Conservation (phyloP, 306 rosid genomes). For the Vicia villosa region DNA sequence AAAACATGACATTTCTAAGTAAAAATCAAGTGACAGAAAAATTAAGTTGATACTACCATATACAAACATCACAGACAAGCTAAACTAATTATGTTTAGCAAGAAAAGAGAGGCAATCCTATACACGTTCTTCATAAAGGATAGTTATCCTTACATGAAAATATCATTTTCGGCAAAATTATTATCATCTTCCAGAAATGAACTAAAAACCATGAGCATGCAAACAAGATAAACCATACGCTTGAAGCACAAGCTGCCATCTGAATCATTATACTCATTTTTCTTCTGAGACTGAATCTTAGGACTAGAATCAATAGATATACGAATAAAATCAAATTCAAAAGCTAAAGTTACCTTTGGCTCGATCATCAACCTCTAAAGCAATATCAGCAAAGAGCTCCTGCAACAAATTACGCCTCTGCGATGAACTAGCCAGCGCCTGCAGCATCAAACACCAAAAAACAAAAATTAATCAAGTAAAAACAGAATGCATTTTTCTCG, state of each 20-base stretch:
- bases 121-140: too few relatives aligned
- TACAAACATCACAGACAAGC: constrained; percentile 1
- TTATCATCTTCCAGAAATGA: too few relatives aligned
- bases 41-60: not conserved
- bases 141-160: too few relatives aligned
- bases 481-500: constrained; percentile 16
- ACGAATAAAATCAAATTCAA: too few relatives aligned
- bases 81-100: constrained; percentile 17
- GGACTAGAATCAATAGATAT: too few relatives aligned
- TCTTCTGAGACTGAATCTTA: too few relatives aligned
- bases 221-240: too few relatives aligned
- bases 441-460: constrained; percentile 33
- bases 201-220: too few relatives aligned
- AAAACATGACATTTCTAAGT: not conserved
- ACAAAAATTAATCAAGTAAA: not conserved
- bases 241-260: too few relatives aligned
- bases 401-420: constrained; percentile 92
- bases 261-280: too few relatives aligned
- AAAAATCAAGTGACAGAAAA: not conserved
- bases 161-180: too few relatives aligned
- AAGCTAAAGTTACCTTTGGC: constrained; percentile 64
- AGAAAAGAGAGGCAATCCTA: constrained; percentile 5
- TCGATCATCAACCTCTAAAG: constrained; percentile 88
- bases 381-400: constrained; percentile 91
- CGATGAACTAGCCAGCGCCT: constrained; percentile 80